These are phyloP conservation scores for Torulaspora globosa DNA, from an alignment of 1,139 yeast species.

Conservation along the genomic window DNA sequence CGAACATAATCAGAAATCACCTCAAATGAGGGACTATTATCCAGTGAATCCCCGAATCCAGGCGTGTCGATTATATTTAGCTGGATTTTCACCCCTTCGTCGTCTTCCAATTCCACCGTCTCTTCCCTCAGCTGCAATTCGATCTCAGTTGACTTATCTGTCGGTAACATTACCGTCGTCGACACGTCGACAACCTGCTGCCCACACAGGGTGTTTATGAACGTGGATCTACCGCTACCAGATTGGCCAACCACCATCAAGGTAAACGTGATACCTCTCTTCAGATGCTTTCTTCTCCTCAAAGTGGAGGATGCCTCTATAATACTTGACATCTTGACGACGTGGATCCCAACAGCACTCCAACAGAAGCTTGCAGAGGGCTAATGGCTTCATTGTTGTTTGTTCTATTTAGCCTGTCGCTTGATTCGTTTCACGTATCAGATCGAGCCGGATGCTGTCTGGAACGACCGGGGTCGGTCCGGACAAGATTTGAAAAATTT, in stretches of 20 bases:
- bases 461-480: background rate
- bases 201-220: slow-evolving; percentile 84
- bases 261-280: slow-evolving; percentile 81
- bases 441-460: background rate
- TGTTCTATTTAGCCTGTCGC: background rate
- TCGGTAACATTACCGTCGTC: slow-evolving; percentile 45
- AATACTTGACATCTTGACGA: slow-evolving; percentile 38
- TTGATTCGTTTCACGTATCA: slow-evolving; percentile 5
- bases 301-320: slow-evolving; percentile 45
- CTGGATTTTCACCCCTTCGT: slow-evolving; percentile 66
- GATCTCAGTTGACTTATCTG: slow-evolving; percentile 43
- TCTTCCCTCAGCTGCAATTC: slow-evolving; percentile 49
- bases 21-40: slow-evolving; percentile 57
- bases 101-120: slow-evolving; percentile 63
- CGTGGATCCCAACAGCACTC: background rate
- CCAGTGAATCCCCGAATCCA: slow-evolving; percentile 72
- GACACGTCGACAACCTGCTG: slow-evolving; percentile 64
- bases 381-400: background rate
- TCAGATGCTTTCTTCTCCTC: slow-evolving; percentile 70
- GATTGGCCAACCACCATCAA: slow-evolving; percentile 77
- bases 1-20: slow-evolving; percentile 67
- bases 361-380: background rate
- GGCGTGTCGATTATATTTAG: slow-evolving; percentile 73
- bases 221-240: slow-evolving; percentile 82
- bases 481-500: slow-evolving; percentile 3